Evolutionary conservation across 495 filamentous ascomycete species (phyloP).

Genomic region (Talaromyces wortmannii): DNA sequence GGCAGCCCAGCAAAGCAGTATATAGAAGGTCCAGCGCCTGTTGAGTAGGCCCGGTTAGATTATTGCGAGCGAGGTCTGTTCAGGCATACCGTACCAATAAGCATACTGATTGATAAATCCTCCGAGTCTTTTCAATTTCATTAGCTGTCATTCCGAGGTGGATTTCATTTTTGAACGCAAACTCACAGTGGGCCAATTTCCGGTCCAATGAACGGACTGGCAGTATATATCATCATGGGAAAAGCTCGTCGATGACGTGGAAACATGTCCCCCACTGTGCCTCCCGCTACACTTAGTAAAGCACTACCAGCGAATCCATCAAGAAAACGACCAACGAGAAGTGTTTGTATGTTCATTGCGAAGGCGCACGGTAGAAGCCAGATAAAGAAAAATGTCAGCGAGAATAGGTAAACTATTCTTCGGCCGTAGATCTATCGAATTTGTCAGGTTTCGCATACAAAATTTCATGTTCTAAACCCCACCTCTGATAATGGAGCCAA

Average conservation of each 20-base stretch:
- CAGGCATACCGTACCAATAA: slow-evolving; percentile 34
- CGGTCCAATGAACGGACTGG: slow-evolving; percentile 66
- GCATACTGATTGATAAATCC: slow-evolving; percentile 58
- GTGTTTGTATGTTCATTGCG: neutral
- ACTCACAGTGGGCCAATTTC: slow-evolving; percentile 32
- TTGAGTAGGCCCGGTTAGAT: too few species aligned
- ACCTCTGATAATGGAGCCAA: neutral
- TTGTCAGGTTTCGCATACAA: too few species aligned
- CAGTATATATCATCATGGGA: slow-evolving; percentile 73
- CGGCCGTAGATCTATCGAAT: neutral
- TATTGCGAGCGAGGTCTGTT: too few species aligned
- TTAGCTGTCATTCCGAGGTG: too few species aligned
- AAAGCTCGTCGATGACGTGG: neutral
- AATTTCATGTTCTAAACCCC: too few species aligned
- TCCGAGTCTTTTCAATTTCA: too few species aligned
- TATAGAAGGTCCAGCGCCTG: slow-evolving; percentile 66
- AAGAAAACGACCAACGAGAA: neutral
- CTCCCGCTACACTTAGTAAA: neutral
- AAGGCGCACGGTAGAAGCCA: neutral
- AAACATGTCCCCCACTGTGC: neutral
- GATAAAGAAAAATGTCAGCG: neutral
- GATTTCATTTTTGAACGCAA: too few species aligned
- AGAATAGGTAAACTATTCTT: neutral
- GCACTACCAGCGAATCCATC: neutral
- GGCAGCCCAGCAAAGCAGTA: slow-evolving; percentile 59